phyloP scores from a whole-genome alignment of 1,139 yeast species.

The Candida glucosophila region DNA sequence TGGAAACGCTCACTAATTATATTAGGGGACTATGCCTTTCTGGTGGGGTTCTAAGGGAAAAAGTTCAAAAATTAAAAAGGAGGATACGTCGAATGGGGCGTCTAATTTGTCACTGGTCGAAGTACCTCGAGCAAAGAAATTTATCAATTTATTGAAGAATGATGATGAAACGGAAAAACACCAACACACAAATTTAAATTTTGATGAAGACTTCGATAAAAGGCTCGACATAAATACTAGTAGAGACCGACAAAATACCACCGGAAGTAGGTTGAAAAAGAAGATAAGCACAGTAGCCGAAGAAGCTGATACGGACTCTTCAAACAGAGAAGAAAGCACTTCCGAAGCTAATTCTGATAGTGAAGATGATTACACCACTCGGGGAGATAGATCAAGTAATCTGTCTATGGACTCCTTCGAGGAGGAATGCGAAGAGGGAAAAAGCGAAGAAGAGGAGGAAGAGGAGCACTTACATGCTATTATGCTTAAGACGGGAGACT shows the following conservation, averaged over 20 bases:
- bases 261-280: conserved; percentile 5
- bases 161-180: too few species aligned
- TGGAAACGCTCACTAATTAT: too few species aligned
- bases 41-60: too few species aligned
- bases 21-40: too few species aligned
- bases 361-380: conserved; percentile 5
- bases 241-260: conserved; percentile 1
- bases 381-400: conserved; percentile 1
- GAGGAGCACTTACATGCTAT: conserved; percentile 20
- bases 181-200: conserved; percentile 1
- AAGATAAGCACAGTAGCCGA: conserved; percentile 17
- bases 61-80: too few species aligned
- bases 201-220: conserved; percentile 1
- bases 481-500: conserved; percentile 14
- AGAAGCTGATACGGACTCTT: too few species aligned
- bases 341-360: conserved; percentile 1
- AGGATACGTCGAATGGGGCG: too few species aligned
- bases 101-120: too few species aligned
- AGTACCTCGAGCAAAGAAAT: too few species aligned
- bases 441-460: conserved; percentile 22
- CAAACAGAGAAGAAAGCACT: conserved; percentile 2
- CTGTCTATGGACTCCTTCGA: background rate
- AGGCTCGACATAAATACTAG: conserved; percentile 1
- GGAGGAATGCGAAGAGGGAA: conserved; percentile 51
- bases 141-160: too few species aligned